Base-by-base conservation (phyloP, 257 asterid species). In the Solanum rostratum region DNA sequence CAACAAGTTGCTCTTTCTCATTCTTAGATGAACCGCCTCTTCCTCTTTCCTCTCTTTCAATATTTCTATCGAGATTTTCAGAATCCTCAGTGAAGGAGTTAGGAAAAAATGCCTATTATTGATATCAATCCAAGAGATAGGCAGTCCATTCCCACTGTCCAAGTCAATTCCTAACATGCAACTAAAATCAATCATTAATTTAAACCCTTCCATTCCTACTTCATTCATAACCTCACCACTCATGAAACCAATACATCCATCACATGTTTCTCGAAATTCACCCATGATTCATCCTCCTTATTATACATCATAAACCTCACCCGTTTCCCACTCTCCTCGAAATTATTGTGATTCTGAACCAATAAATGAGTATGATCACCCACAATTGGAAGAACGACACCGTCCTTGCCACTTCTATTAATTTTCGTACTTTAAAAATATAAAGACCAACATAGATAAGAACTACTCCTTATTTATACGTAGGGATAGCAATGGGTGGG, bases 101-200 rank as follows among this genome's bases (percentile, higher is more conserved):
- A n/a, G 98, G 85, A 92, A 92, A 88, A 91, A 95, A 53, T 96
- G 91, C 87, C 88, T 88, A 59, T 93, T 94, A 43, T 84, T 83
- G 22, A 89, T 91, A 84, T 95, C 98, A 76, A 95, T 89, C 98
- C 98, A 95, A 22, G 97, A 85, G 50, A 95, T 86, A 3, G 97
- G 93, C 11, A 90, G 90, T 80, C 89, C 92, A 33, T 79, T 43
- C 3, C 92, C 94, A 30, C 87, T 79, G 15, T 52, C 86, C 88
- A 93, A 46, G 3, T 93, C 91, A 69, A 91, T 79, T 83, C 90
- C 95, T 16, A 95, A 79, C 97, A 95, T 95, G 46, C 97, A 89
- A 65, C 90, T 89, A 27, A 92, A 92, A 91, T 95, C 97, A 63
- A 95, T 79, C 19, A 92, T 19, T 50, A 84, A 85, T 60, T 45